phyloP scores from a whole-genome alignment of 2,329 filamentous ascomycete genomes.

The Xylaria sp. region DNA sequence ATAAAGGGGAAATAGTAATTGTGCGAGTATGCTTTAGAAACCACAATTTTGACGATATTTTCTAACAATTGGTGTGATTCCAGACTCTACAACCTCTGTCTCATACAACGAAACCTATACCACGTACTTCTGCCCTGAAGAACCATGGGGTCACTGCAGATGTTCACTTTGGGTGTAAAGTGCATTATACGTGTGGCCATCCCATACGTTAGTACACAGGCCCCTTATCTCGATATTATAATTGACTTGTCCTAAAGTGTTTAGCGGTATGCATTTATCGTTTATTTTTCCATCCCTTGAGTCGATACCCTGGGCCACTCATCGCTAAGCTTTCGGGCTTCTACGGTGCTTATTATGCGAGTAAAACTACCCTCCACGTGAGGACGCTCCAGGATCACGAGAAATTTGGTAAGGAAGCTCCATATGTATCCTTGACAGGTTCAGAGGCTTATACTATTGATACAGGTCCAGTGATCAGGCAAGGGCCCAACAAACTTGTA shows the following conservation, averaged over 20 bases:
- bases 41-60: neutral
- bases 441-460: neutral
- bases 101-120: neutral
- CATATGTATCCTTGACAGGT: neutral
- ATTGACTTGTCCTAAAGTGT: conserved; percentile 1
- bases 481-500: conserved; percentile 26
- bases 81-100: no score
- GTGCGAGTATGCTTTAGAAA: neutral
- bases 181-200: neutral
- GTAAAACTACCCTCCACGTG: conserved; percentile 13
- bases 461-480: conserved; percentile 23
- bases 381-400: conserved; percentile 16
- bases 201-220: conserved; percentile 1
- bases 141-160: conserved; percentile 1
- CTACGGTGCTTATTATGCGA: conserved; percentile 15
- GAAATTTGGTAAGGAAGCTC: neutral
- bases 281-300: conserved; percentile 18
- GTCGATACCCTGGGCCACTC: conserved; percentile 10
- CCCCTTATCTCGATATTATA: neutral
- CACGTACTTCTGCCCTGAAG: neutral
- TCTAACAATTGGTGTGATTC: neutral
- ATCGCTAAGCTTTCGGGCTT: conserved; percentile 17
- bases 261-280: conserved; percentile 12
- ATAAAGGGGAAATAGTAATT: neutral
- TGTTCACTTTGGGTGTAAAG: neutral